phyloP scores from a whole-genome alignment of 2,329 filamentous ascomycete species.

The Fusarium austroafricanum region DNA sequence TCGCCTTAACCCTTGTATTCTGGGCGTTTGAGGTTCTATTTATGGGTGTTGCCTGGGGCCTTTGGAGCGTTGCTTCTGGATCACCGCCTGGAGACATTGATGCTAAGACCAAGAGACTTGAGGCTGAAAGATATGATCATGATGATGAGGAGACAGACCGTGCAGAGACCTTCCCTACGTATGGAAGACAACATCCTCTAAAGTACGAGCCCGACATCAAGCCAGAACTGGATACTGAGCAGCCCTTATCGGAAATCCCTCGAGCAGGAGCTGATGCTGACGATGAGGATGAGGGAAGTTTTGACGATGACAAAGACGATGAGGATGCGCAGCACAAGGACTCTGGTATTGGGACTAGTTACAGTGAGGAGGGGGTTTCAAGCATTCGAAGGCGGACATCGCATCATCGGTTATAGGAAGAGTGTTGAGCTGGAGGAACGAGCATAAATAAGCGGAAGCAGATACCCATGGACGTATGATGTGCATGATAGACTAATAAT shows the following conservation, averaged over 20 bases:
- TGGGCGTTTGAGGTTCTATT: conserved; percentile 81
- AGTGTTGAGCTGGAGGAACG: conserved; percentile 2
- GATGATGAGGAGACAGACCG: conserved; percentile 54
- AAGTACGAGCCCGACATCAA: conserved; percentile 56
- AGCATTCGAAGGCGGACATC: conserved; percentile 50
- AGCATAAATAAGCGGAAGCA: conserved; percentile 6
- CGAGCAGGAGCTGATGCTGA: conserved; percentile 57
- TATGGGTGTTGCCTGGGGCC: conserved; percentile 72
- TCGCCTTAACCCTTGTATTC: conserved; percentile 76
- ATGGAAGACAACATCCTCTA: conserved; percentile 55
- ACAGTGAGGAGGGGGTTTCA: conserved; percentile 53
- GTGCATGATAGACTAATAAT: conserved; percentile 1
- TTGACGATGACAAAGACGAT: conserved; percentile 50
- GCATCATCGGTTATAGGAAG: conserved; percentile 34
- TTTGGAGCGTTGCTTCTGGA: conserved; percentile 57
- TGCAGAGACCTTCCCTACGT: conserved; percentile 58
- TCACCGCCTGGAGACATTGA: conserved; percentile 15
- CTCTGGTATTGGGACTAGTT: conserved; percentile 67
- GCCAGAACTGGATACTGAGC: conserved; percentile 48
- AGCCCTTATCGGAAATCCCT: conserved; percentile 50
- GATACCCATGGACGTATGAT: conserved; percentile 22
- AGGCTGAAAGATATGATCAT: conserved; percentile 44
- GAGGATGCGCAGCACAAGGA: conserved; percentile 50
- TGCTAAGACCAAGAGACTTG: conserved; percentile 14
- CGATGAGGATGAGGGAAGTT: conserved; percentile 56